Percentiles rank a stretch among this genome's conserved stretches.
Evolutionary conservation across 805 yeast genomes (phyloP).

Genomic region (Middelhovenomyces tepae): DNA sequence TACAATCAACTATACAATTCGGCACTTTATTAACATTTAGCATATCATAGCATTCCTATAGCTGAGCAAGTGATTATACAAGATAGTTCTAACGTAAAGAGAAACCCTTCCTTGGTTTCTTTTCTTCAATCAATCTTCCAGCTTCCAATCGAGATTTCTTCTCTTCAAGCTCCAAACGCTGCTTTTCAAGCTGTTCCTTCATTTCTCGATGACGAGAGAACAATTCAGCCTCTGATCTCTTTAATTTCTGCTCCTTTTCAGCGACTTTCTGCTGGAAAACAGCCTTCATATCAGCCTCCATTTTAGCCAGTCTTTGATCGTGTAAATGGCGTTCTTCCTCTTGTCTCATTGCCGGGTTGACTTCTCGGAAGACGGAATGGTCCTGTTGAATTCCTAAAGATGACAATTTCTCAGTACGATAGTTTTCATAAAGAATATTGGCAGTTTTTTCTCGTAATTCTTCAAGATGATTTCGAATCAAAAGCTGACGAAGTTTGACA

Average conservation of each 20-base stretch:
- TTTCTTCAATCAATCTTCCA: conserved; percentile 21
- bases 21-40: too few species aligned
- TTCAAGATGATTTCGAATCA: conserved; percentile 85
- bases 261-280: conserved; percentile 94
- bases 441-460: conserved; percentile 85
- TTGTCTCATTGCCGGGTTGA: conserved; percentile 85
- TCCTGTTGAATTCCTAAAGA: conserved; percentile 89
- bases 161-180: conserved; percentile 83
- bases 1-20: too few species aligned
- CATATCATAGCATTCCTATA: too few species aligned
- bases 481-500: conserved; percentile 75
- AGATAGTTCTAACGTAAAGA: conserved; percentile 14
- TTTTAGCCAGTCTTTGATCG: conserved; percentile 84
- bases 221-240: conserved; percentile 92
- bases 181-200: conserved; percentile 87
- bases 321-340: conserved; percentile 90
- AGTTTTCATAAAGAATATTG: conserved; percentile 70
- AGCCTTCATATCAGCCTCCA: conserved; percentile 94
- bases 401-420: conserved; percentile 73
- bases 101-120: conserved; percentile 24
- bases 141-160: conserved; percentile 63
- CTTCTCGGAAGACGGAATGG: conserved; percentile 84
- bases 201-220: conserved; percentile 93
- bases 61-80: too few species aligned
- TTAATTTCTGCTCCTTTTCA: conserved; percentile 95